A percentile compares a stretch with the other conserved stretches of the same genome.
These are phyloP conservation scores for Fusarium tjaetaba DNA, from an alignment of 2,329 filamentous ascomycete genomes.

Conservation along the genomic window DNA sequence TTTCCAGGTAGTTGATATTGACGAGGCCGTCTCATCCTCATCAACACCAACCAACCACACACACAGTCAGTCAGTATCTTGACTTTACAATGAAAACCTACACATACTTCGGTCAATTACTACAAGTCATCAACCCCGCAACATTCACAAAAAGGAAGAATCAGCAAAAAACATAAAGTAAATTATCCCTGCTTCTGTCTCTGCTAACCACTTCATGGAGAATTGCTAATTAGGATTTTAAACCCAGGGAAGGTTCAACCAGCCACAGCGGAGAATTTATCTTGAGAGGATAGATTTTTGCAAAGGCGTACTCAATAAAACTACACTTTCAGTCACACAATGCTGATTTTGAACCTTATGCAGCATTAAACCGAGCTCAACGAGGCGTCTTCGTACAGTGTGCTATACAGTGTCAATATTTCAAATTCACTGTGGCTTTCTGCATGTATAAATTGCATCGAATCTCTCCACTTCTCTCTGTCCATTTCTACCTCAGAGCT, in stretches of 20 bases:
- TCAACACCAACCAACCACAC: not conserved
- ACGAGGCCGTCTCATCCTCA: too few species aligned
- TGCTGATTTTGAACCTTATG: not conserved
- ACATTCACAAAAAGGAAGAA: not conserved
- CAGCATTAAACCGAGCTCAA: not conserved
- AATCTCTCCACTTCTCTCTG: not conserved
- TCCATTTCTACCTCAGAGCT: not conserved
- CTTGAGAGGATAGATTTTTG: not conserved
- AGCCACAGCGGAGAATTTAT: not conserved
- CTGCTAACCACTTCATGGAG: not conserved
- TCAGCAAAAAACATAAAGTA: not conserved
- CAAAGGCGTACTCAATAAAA: not conserved
- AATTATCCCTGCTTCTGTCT: not conserved
- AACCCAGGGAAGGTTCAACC: not conserved
- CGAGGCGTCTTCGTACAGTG: not conserved
- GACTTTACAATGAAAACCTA: not conserved
- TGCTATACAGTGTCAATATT: rapidly evolving
- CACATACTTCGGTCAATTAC: not conserved
- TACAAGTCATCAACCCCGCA: not conserved
- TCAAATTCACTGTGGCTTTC: not conserved
- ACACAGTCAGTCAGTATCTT: not conserved
- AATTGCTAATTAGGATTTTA: not conserved
- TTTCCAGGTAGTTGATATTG: not conserved
- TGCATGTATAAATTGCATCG: not conserved
- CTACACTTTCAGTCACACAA: not conserved